Percentiles rank a stretch among this genome's conserved stretches.
Evolutionary conservation across 176 grass and related monocot genomes (phyloP).

Genomic region (Carex parvula): DNA sequence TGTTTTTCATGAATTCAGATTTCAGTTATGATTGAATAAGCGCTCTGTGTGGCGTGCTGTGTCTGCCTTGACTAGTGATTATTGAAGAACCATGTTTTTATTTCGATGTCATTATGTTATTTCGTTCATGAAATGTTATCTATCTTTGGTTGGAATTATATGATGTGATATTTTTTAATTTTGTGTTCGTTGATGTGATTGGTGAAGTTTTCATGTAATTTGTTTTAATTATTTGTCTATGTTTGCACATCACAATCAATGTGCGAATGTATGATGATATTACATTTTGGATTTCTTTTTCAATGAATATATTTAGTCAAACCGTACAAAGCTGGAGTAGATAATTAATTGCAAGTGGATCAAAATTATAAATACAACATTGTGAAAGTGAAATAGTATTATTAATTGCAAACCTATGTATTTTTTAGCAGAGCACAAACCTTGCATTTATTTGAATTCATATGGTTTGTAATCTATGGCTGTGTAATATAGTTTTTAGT

Average conservation of each 20-base stretch:
- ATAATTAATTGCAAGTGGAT: background rate
- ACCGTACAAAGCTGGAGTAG: background rate
- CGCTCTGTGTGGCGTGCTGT: constrained; percentile 66
- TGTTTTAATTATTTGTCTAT: background rate
- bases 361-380: background rate
- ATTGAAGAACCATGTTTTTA: background rate
- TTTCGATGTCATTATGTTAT: constrained; percentile 28
- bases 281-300: background rate
- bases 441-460: background rate
- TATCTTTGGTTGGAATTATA: background rate
- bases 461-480: background rate
- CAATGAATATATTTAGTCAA: background rate
- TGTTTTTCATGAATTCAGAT: constrained; percentile 18
- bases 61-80: constrained; percentile 60
- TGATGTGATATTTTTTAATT: background rate
- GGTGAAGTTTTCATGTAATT: background rate
- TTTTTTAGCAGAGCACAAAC: background rate
- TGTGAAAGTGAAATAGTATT: background rate
- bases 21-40: constrained; percentile 43
- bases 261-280: background rate
- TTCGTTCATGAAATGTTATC: constrained; percentile 1
- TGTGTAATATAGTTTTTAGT: no score
- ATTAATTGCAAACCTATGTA: background rate
- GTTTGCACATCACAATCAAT: background rate
- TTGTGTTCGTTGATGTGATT: background rate